Evolutionary conservation across 495 filamentous ascomycete species (phyloP), one percentile per base, ranked within the genome.

Genomic region (Cairneyella variabilis): DNA sequence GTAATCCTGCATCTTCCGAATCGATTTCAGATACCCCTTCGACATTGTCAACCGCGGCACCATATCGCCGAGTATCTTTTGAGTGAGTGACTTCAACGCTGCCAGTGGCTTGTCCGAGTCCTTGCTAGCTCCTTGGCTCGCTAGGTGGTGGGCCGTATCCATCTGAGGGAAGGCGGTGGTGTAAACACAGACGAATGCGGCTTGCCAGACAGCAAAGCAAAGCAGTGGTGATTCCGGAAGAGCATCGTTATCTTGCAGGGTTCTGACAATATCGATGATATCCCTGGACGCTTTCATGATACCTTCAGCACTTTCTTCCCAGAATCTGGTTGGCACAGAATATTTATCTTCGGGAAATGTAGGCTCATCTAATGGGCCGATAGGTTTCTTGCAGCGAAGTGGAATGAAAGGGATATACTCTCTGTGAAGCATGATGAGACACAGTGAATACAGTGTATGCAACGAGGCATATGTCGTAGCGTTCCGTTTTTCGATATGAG

Each of bases 391-490:
- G 68, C 84, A 89, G 2, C 80, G 81, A 17, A 91, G 66, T 7
- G 90, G 86, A 14, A 96, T 76, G 64, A 92, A 93, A 0, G 89
- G 88, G 23, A 95, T 76, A 62, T 89, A 91, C 60, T 90, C 83
- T 53, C 89, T 78, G 65, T 93, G 86, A 20, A 95, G 75, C 62
- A 89, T 83, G 48, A 96, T 89, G 30, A 80, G 74, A 53, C 85
- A 91, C 6, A 95, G 71, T 27, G 84, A 83, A 58, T 86, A 85
- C 4, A 89, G 81, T 55, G 87, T 83, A 60, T 96, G 90, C 67
- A 93, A 75, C 18, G 90, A 75, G 3, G 85, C 84, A 58, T 89
- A 96, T 2, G 83, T 75, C 28, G 86, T 85, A 14, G 87, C 82
- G 2, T 81, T 87, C 57, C 83, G 83, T 59, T 85, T 82, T 55